Conservation (phyloP, 2,329 filamentous ascomycete genomes). For the Cladosporium sp. region DNA sequence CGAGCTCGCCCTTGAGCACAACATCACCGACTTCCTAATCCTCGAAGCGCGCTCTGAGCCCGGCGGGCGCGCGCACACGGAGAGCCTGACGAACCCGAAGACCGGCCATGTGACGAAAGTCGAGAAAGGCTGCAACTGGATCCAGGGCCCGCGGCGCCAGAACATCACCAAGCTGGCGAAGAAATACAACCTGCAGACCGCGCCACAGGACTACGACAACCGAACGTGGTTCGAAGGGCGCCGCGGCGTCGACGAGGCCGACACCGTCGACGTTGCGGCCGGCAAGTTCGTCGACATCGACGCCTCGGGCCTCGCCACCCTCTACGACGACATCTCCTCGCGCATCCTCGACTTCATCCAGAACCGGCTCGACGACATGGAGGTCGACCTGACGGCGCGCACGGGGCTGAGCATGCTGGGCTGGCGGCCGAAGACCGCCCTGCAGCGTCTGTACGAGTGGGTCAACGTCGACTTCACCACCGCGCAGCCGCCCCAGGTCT, state of each 20-base stretch:
- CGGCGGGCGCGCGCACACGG: slow-evolving; percentile 3
- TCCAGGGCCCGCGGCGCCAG: slow-evolving; percentile 1
- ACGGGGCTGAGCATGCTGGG: slow-evolving; percentile 8
- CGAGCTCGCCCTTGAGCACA: slow-evolving; percentile 6
- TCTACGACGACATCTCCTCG: slow-evolving; percentile 3
- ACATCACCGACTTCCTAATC: slow-evolving; percentile 7
- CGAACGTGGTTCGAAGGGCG: slow-evolving; percentile 3
- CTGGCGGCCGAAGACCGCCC: slow-evolving; percentile 4
- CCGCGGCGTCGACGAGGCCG: not conserved
- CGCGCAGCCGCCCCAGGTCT: slow-evolving; percentile 4
- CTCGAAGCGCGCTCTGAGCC: slow-evolving; percentile 1
- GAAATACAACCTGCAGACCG: slow-evolving; percentile 4
- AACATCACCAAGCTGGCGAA: slow-evolving; percentile 9
- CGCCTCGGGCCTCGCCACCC: not conserved
- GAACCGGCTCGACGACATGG: not conserved
- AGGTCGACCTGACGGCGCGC: slow-evolving; percentile 3
- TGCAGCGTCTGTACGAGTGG: slow-evolving; percentile 8
- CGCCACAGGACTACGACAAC: slow-evolving; percentile 2
- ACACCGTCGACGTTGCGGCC: not conserved
- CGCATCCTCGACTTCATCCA: slow-evolving; percentile 7
- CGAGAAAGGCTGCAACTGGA: slow-evolving; percentile 10
- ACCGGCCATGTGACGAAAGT: slow-evolving; percentile 6
- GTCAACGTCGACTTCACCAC: slow-evolving; percentile 8
- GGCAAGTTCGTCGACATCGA: slow-evolving; percentile 8
- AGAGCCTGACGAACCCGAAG: slow-evolving; percentile 5